Base-by-base conservation (phyloP, 306 rosid species). In the Cucurbita moschata region DNA sequence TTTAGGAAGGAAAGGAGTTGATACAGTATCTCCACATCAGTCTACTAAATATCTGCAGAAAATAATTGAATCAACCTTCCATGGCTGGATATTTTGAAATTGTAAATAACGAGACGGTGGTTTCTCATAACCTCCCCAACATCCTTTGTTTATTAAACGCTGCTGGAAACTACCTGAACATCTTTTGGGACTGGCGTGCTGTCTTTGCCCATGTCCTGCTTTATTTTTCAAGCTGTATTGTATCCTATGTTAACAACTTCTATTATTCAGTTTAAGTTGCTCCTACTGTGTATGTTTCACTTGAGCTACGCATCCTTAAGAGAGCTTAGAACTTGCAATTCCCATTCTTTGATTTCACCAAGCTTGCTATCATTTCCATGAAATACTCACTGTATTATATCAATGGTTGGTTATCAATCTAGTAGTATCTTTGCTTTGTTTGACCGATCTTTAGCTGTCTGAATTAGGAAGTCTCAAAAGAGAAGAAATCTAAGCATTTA, bases 91-190 rank as follows among this genome's bases (percentile, higher is more conserved):
- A 23, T 47, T 46, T 47, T 68, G 57, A 13, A 68, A 43, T 8
- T 69, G 73, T 69, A 49, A 47, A 26, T 23, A 47, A 69, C 73
- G 42, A 46, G 73, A 49, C 56, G 7, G 54, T 66, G 39, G 44
- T 49, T 30, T 63, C 26, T 64, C 23, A 42, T 19, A 64, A 40
- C 52, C 40, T 64, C 16, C 71, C 70, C 70, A n/a, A 63, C 69
- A 65, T 44, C 73, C 47, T 68, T 21, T 68, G 73, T 68, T 68
- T 68, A 47, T 13, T 47, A 13, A 47, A 47, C 73, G 50, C 57
- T 68, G 57, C 73, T 46, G 73, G 73, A 23, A 68, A 47, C 72
- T n/a, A 47, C 42, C 57, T 47, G 52, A 68, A 46, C 56, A 26
- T 68, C 73, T 46, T 68, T 49, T 68, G 73, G 56, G 40, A 13